These are phyloP conservation scores for Ustilago cynodontis DNA, from an alignment of 1,284 basidiomycete genomes.

Conservation along the genomic window DNA sequence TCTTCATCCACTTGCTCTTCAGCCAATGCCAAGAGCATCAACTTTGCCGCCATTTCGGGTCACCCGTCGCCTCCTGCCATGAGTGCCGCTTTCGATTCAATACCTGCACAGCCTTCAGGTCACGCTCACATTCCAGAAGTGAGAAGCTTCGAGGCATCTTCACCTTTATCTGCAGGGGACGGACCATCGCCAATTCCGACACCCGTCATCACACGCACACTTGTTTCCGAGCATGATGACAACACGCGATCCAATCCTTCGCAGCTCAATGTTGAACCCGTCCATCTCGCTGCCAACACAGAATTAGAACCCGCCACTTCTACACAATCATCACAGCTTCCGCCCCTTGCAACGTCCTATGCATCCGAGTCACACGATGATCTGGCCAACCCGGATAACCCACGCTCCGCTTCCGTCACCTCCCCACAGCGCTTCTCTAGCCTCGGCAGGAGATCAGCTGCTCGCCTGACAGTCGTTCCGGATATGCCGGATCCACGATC, in stretches of 20 bases:
- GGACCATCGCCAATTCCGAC: not conserved
- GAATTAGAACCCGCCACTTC: not conserved
- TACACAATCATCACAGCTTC: not conserved
- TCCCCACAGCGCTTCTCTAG: slow-evolving; percentile 38
- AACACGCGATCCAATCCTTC: not conserved
- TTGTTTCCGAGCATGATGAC: not conserved
- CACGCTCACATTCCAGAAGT: not conserved
- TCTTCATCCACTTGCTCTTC: slow-evolving; percentile 29
- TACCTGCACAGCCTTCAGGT: not conserved
- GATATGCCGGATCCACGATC: not conserved
- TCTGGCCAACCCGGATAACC: not conserved
- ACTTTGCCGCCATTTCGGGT: slow-evolving; percentile 7
- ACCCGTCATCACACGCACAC: slow-evolving; percentile 10
- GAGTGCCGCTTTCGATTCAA: not conserved
- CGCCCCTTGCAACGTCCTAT: not conserved
- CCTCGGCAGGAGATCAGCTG: slow-evolving; percentile 24
- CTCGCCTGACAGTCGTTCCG: not conserved
- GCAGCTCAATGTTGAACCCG: not conserved
- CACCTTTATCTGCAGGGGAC: not conserved
- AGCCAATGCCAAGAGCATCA: slow-evolving; percentile 13
- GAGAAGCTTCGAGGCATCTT: not conserved
- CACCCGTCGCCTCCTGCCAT: not conserved
- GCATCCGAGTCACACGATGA: not conserved
- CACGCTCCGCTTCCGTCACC: slow-evolving; percentile 20
- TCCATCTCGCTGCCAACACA: not conserved